Evolutionary conservation across 805 yeast genomes (phyloP), one percentile per base, ranked within the genome.

Genomic region (Yarrowia divulgata): DNA sequence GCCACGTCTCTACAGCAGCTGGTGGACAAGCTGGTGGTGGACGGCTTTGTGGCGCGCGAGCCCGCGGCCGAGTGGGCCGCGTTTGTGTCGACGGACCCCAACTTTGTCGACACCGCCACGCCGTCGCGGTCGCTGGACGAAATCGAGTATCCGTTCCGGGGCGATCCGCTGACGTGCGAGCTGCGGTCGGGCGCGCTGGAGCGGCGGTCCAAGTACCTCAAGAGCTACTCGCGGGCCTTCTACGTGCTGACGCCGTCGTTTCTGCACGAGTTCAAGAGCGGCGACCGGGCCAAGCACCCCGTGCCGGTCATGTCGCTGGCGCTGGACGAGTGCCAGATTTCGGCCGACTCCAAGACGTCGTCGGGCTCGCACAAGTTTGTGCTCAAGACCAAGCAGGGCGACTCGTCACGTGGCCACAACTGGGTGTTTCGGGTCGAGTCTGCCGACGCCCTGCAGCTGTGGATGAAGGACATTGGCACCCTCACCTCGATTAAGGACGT

Each of bases 361-460:
- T 69, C 71, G 16, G 74, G 72, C 13, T 68, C 75, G 48, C 78
- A 77, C 74, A 93, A 93, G 79, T 95, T 94, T 79, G 90, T 93
- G 12, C 81, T 94, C 71, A 87, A 85, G 72, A 87, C 93, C 18
- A 91, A 90, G 74, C 88, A 88, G 72, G 86, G 87, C 71, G 95
- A 95, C 14, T 80, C 76, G 19, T 77, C 77, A 52, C 72, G 91
- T 75, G 91, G 92, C 52, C 98, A 93, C 79, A 93, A 92, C 74
- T 92, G 95, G 91, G 95, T 93, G n/a, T 93, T 94, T 81, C 85
- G 97, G 72, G 89, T 96, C n/a, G 95, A 90, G 75, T 85, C 90
- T 62, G 90, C 90, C 74, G 90, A 88, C 50, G 78, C 84, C 40
- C 91, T 93, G 94, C 86, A 89, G 77, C 84, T 82, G 48, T 94